Conservation (phyloP, 140 eudicot species). For the Oenanthe javanica region DNA sequence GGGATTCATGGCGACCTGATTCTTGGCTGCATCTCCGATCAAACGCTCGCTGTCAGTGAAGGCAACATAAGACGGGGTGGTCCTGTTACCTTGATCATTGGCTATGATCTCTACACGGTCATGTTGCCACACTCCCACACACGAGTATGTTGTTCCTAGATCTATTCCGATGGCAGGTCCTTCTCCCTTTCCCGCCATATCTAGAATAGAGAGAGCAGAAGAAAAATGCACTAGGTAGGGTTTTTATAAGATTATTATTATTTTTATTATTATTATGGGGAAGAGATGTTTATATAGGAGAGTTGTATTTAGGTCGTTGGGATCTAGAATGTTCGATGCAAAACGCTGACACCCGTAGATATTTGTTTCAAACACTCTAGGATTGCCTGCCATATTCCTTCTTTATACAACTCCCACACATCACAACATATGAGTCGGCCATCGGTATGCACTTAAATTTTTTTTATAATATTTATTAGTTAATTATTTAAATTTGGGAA, state of each 20-base stretch:
- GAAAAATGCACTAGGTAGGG: too few relatives aligned
- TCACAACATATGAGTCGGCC: too few relatives aligned
- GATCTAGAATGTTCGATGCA: conserved; percentile 3
- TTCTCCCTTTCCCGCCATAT: conserved; percentile 20
- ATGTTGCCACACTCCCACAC: conserved; percentile 27
- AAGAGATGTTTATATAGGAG: not conserved
- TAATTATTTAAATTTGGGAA: too few relatives aligned
- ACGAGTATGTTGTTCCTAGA: conserved; percentile 24
- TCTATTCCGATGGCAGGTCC: conserved; percentile 27
- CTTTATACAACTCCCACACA: too few relatives aligned
- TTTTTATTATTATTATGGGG: too few relatives aligned
- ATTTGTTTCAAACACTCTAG: too few relatives aligned
- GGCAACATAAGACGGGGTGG: conserved; percentile 23
- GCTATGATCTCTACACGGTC: conserved; percentile 24
- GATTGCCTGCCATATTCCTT: too few relatives aligned
- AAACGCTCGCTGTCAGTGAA: conserved; percentile 22
- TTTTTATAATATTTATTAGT: too few relatives aligned
- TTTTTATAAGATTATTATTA: too few relatives aligned
- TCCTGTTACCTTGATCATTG: conserved; percentile 25
- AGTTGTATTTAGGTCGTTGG: not conserved
- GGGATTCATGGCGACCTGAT: conserved; percentile 30
- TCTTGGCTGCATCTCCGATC: conserved; percentile 26
- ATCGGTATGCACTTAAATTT: too few relatives aligned
- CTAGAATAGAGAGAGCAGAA: too few relatives aligned
- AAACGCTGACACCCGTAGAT: not conserved